Base-by-base conservation (phyloP, 352 stramenopile species). In the Phytophthora colocasiae region DNA sequence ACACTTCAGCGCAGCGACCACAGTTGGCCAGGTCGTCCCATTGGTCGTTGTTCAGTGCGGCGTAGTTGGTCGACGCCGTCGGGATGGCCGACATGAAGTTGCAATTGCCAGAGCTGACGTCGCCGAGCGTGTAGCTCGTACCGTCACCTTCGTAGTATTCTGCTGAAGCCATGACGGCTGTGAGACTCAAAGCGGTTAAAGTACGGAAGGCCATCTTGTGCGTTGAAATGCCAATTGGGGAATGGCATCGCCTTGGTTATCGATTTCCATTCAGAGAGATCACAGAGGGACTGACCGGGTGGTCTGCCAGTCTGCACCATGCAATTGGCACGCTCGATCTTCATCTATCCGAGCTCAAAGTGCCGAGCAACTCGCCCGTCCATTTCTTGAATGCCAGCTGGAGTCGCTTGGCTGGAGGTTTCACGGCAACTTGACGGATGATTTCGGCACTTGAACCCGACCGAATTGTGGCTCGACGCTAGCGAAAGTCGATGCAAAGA, bases 31-130 rank as follows among this genome's bases (percentile, higher is more conserved):
- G 75, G 44, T 52, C 55, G 63, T 86, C 66, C 73, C 82, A 89
- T 63, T 89, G 80, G 1, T 69, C 48, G 51, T 73, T 72, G 65
- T 92, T 92, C 32, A 92, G 69, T 22, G 83, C 83, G 15, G 81
- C 80, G 56, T 92, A 89, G 58, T 87, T 90, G 57, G 61, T 82
- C 10, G 58, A 72, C 1, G 83, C 79, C 14, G 57, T 70, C 31
- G 46, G 47, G 6, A 78, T 71, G 50, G 74, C 82, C 38, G 68
- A 77, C 75, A 83, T 83, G 50, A 83, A 70, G 54, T 77, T 77
- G 55, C 75, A 83, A 39, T 83, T 83, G 55, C 75, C 74, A n/a
- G 27, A 41, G 43, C 59, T 73, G 15, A 62, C 58, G 22, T 56
- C 26, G 46, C 60, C 50, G 11, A 73, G 58, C 52, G 63, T 80